phyloP scores from a whole-genome alignment of 2,329 filamentous ascomycete species.

The Ilyonectria destructans region DNA sequence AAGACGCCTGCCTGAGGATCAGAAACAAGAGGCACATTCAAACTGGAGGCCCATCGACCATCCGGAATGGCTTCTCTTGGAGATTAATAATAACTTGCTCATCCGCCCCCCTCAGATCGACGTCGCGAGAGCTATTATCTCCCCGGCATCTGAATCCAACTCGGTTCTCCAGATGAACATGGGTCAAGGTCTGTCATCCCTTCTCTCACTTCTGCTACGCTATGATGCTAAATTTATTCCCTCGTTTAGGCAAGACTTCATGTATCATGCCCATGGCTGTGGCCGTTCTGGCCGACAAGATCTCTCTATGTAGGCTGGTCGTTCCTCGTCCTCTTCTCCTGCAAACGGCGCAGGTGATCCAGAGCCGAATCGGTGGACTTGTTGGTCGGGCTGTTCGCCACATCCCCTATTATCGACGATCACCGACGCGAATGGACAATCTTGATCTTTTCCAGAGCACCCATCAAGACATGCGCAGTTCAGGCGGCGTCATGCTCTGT shows the following conservation, averaged over 20 bases:
- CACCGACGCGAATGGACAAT: conserved; percentile 51
- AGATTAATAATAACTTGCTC: conserved; percentile 75
- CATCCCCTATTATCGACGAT: conserved; percentile 71
- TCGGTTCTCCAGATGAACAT: conserved; percentile 78
- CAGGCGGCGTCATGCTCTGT: conserved; percentile 69
- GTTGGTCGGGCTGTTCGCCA: conserved; percentile 68
- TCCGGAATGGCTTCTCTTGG: conserved; percentile 77
- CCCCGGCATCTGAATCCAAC: conserved; percentile 66
- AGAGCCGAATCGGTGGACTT: conserved; percentile 69
- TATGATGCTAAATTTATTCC: not conserved
- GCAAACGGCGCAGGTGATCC: conserved; percentile 71
- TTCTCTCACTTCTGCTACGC: not conserved
- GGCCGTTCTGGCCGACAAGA: conserved; percentile 60
- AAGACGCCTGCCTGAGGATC: conserved; percentile 59
- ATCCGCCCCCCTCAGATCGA: conserved; percentile 74
- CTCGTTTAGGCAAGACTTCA: conserved; percentile 67
- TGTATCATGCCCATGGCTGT: conserved; percentile 70
- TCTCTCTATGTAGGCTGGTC: conserved; percentile 66
- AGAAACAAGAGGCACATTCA: conserved; percentile 64
- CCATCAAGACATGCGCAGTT: conserved; percentile 56
- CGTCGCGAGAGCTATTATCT: conserved; percentile 73
- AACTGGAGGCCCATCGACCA: conserved; percentile 69
- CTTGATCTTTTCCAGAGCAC: conserved; percentile 57
- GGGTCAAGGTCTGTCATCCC: conserved; percentile 65
- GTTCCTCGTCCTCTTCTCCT: conserved; percentile 71